These are phyloP conservation scores for Fraxinus baroniana DNA, from an alignment of 305 asterid genomes.

Conservation along the genomic window DNA sequence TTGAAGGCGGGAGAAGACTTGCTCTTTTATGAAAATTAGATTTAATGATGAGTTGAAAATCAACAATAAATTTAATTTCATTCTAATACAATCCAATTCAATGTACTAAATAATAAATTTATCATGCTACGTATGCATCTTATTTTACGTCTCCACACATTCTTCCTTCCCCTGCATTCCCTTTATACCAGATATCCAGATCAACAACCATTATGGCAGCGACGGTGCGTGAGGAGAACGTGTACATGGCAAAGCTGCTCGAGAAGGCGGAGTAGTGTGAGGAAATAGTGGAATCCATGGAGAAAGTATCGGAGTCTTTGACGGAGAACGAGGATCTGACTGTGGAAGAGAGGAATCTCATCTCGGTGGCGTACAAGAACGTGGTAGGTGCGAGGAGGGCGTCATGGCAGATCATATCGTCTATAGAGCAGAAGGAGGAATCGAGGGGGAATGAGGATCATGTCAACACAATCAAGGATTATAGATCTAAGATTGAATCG, in stretches of 20 bases:
- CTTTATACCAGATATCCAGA: neutral
- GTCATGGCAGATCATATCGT: too few relatives aligned
- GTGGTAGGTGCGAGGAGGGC: neutral
- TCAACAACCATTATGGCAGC: neutral
- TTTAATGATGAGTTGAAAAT: too few relatives aligned
- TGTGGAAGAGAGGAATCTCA: conserved; percentile 5
- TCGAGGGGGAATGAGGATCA: conserved; percentile 11
- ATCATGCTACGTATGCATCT: too few relatives aligned
- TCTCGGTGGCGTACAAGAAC: neutral
- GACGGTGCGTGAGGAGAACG: neutral
- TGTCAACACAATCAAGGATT: neutral
- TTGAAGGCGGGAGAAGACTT: too few relatives aligned
- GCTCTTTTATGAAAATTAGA: too few relatives aligned
- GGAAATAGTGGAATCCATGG: conserved; percentile 1
- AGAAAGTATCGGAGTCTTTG: neutral
- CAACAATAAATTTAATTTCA: too few relatives aligned
- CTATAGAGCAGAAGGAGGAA: too few relatives aligned
- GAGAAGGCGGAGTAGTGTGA: neutral
- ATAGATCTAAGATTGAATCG: conserved; percentile 1
- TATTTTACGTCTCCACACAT: too few relatives aligned
- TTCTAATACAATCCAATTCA: too few relatives aligned
- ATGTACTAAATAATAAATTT: too few relatives aligned
- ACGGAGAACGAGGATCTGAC: neutral
- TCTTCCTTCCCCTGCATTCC: neutral
- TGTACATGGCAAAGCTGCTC: neutral